phyloP scores from a whole-genome alignment of 2,329 filamentous ascomycete species.

The Aaosphaeria arxii region DNA sequence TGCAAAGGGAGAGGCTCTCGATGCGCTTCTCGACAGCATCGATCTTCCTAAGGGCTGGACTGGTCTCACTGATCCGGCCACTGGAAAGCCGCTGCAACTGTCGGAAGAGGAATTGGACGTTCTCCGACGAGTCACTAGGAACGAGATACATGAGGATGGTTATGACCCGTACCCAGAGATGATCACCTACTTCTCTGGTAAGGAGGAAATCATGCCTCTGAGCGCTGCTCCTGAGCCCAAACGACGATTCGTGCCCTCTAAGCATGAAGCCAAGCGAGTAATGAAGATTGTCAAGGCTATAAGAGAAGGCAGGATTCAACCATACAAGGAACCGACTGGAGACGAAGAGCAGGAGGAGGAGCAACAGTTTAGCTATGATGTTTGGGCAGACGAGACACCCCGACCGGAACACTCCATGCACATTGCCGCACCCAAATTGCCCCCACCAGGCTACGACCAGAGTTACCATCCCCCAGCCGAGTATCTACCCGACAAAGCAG shows the following conservation, averaged over 20 bases:
- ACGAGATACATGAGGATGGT: slow-evolving; percentile 80
- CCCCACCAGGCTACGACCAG: slow-evolving; percentile 90
- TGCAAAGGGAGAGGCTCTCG: slow-evolving; percentile 87
- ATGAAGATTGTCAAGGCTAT: slow-evolving; percentile 98
- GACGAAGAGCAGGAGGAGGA: slow-evolving; percentile 71
- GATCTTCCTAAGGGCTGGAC: slow-evolving; percentile 98
- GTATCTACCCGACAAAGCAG: slow-evolving; percentile 83
- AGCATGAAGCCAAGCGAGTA: slow-evolving; percentile 92
- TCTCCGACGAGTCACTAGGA: slow-evolving; percentile 81
- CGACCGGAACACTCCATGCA: slow-evolving; percentile 87
- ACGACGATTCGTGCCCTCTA: slow-evolving; percentile 90
- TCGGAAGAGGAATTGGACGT: slow-evolving; percentile 86
- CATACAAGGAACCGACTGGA: slow-evolving; percentile 76
- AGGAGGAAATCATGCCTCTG: slow-evolving; percentile 89
- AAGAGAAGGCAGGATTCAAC: slow-evolving; percentile 86
- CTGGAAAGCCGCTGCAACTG: slow-evolving; percentile 86
- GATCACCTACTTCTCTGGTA: slow-evolving; percentile 89
- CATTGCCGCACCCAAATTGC: slow-evolving; percentile 87
- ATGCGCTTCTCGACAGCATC: slow-evolving; percentile 92
- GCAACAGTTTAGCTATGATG: slow-evolving; percentile 73
- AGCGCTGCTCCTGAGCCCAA: slow-evolving; percentile 95
- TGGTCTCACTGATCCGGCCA: slow-evolving; percentile 87
- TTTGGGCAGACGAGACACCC: slow-evolving; percentile 91
- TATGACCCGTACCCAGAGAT: slow-evolving; percentile 93
- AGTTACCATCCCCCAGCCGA: slow-evolving; percentile 96